A percentile compares a stretch with the other conserved stretches of the same genome.
These are phyloP conservation scores for Nepenthes alata DNA, from an alignment of 179 eudicot genomes.

Conservation along the genomic window DNA sequence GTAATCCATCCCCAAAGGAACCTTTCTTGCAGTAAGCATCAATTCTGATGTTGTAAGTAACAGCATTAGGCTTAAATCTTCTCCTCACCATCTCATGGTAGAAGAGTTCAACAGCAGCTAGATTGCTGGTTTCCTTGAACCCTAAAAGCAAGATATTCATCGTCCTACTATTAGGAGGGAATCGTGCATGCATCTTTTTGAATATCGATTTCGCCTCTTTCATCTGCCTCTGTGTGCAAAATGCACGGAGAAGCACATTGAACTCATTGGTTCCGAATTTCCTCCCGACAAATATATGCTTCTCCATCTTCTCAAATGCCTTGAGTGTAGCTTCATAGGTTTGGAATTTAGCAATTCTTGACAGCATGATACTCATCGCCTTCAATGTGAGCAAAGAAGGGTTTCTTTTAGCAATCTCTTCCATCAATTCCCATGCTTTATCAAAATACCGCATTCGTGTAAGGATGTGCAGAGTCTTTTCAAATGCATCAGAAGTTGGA, in stretches of 20 bases:
- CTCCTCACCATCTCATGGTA: constrained; percentile 79
- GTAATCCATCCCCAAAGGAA: constrained; percentile 47
- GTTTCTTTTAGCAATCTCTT: constrained; percentile 27
- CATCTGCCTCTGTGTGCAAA: constrained; percentile 80
- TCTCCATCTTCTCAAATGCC: constrained; percentile 82
- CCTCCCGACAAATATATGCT: constrained; percentile 31
- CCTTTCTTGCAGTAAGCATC: constrained; percentile 79
- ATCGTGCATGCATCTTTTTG: constrained; percentile 45
- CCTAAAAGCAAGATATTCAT: constrained; percentile 90
- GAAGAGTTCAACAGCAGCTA: constrained; percentile 70
- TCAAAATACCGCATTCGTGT: constrained; percentile 74
- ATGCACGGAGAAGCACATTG: constrained; percentile 69
- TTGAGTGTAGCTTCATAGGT: constrained; percentile 66
- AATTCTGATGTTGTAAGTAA: constrained; percentile 71
- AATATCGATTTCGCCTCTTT: constrained; percentile 77
- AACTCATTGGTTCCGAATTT: constrained; percentile 70
- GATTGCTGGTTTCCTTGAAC: constrained; percentile 71
- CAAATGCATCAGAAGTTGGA: constrained; percentile 63
- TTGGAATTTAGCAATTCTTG: constrained; percentile 57
- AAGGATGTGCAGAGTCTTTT: constrained; percentile 76
- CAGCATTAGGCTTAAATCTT: constrained; percentile 65
- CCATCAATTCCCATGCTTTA: constrained; percentile 83
- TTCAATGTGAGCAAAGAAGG: constrained; percentile 58
- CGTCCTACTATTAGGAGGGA: constrained; percentile 53
- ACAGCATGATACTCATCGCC: constrained; percentile 68